phyloP scores from a whole-genome alignment of 345 rosid species.

The Lepidium didymum region DNA sequence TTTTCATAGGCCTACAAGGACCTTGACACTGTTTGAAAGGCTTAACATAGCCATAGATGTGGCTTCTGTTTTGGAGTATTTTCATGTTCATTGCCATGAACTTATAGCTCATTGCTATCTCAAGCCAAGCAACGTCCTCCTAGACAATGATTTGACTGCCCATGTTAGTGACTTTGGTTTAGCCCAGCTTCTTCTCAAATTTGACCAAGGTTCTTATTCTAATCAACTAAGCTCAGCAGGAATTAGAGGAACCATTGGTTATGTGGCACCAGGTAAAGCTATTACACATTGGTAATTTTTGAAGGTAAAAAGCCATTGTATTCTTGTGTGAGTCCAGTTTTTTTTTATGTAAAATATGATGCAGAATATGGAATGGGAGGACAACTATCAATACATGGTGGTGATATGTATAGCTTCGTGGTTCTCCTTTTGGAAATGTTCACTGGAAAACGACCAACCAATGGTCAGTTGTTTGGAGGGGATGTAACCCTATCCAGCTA shows the following conservation, averaged over 20 bases:
- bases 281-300: neutral
- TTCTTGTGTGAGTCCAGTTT: neutral
- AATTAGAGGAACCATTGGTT: conserved; percentile 1
- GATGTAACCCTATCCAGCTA: neutral
- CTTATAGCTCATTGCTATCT: conserved; percentile 1
- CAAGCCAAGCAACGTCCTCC: conserved; percentile 11
- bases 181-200: neutral
- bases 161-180: conserved; percentile 22
- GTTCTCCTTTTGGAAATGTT: neutral
- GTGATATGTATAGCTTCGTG: neutral
- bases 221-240: neutral
- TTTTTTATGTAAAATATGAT: neutral
- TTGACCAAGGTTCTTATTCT: neutral
- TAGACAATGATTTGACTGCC: conserved; percentile 3
- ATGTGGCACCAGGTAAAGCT: conserved; percentile 12
- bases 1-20: neutral
- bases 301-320: neutral
- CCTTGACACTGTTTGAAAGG: conserved; percentile 24
- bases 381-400: conserved; percentile 3
- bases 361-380: conserved; percentile 33
- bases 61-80: conserved; percentile 1
- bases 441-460: conserved; percentile 15
- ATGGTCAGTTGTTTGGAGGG: conserved; percentile 7
- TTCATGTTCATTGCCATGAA: neutral
- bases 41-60: conserved; percentile 24